These are phyloP conservation scores for Phytophthora megakarya DNA, from an alignment of 352 stramenopile genomes.

Conservation along the genomic window DNA sequence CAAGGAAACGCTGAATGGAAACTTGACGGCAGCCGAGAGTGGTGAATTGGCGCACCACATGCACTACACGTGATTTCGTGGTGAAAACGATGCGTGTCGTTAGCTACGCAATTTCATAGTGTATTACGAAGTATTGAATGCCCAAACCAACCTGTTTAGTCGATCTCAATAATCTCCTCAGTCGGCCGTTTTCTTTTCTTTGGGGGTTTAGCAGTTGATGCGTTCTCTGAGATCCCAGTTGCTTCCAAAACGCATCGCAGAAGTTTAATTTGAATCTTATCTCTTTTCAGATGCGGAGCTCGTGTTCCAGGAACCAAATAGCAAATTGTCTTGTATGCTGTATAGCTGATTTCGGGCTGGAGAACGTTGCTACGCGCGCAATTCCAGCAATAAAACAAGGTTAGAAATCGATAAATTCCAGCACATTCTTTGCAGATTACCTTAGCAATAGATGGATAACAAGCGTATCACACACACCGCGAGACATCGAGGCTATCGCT, in stretches of 20 bases:
- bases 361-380: constrained; percentile 44
- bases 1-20: constrained; percentile 9
- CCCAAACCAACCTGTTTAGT: constrained; percentile 12
- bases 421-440: constrained; percentile 16
- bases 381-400: constrained; percentile 12
- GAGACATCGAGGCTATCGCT: constrained; percentile 40
- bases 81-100: background rate
- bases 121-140: too few species aligned
- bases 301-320: constrained; percentile 59
- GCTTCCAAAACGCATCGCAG: constrained; percentile 8
- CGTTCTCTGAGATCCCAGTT: background rate
- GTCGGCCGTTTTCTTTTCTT: constrained; percentile 33
- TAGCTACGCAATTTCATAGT: background rate
- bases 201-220: background rate
- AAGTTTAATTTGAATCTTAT: constrained; percentile 29
- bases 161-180: constrained; percentile 36
- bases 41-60: constrained; percentile 13
- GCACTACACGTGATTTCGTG: constrained; percentile 4
- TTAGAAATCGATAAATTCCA: background rate
- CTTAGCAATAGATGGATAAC: constrained; percentile 59
- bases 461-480: constrained; percentile 51
- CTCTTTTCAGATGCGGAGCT: constrained; percentile 38
- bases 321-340: constrained; percentile 75
- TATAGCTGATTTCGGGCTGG: constrained; percentile 78
- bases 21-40: constrained; percentile 14